phyloP scores from a whole-genome alignment of 768 basidiomycete species.

The Termitomyces bulborhizus region DNA sequence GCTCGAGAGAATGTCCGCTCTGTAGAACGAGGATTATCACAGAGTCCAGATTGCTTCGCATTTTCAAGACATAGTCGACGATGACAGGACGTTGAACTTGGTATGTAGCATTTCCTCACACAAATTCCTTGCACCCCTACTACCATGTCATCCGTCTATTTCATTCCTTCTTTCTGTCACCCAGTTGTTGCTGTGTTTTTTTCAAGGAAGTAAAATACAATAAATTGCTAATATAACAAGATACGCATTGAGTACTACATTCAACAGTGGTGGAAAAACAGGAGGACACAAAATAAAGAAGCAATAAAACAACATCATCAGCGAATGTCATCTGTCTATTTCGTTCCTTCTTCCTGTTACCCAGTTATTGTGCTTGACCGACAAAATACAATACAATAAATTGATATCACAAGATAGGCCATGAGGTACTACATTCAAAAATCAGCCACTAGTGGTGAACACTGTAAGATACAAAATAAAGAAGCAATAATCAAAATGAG shows the following conservation, averaged over 20 bases:
- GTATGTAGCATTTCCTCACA: neutral
- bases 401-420: neutral
- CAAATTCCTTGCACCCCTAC: neutral
- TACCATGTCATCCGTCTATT: neutral
- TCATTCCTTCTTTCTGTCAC: neutral
- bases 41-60: slow-evolving; percentile 71
- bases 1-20: slow-evolving; percentile 83
- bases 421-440: too few relatives aligned
- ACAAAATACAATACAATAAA: neutral
- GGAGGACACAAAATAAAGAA: too few relatives aligned
- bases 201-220: neutral
- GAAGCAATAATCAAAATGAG: neutral
- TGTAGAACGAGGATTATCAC: slow-evolving; percentile 88
- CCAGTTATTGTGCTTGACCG: neutral
- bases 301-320: too few relatives aligned
- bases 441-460: neutral
- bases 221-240: neutral
- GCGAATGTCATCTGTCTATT: too few relatives aligned
- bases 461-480: neutral
- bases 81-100: too few relatives aligned
- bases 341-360: neutral
- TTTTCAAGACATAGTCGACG: slow-evolving; percentile 40
- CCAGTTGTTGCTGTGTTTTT: neutral
- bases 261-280: too few relatives aligned
- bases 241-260: neutral